These are phyloP conservation scores for Dunaliella sp. DNA, from an alignment of 139 green algal species.

Conservation along the genomic window DNA sequence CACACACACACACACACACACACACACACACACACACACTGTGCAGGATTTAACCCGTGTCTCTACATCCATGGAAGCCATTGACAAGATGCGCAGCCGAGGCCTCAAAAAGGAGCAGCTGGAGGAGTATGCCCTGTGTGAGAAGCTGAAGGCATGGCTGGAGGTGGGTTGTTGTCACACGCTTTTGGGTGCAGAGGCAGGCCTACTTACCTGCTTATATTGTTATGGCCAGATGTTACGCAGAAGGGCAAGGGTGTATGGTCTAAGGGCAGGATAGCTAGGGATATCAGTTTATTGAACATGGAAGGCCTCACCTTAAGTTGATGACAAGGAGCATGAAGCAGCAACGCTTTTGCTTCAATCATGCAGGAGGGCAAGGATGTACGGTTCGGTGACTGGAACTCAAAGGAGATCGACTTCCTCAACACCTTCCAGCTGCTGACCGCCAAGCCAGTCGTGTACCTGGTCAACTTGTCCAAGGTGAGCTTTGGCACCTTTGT, in stretches of 20 bases:
- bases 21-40: no score
- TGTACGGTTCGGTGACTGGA: constrained; percentile 85
- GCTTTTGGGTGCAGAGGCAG: no score
- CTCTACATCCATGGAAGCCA: constrained; percentile 39
- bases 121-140: constrained; percentile 57
- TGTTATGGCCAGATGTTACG: no score
- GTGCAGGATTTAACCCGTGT: constrained; percentile 52
- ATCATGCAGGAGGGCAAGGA: constrained; percentile 71
- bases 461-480: constrained; percentile 66
- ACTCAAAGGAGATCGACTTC: constrained; percentile 71
- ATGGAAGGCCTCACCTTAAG: no score
- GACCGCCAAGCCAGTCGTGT: constrained; percentile 92
- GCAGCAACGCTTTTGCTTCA: not conserved
- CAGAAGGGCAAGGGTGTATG: constrained; percentile 21
- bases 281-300: no score
- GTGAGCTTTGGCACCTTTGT: not conserved
- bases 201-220: no score
- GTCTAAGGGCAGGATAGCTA: no score
- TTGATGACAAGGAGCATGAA: not conserved
- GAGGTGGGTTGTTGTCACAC: constrained; percentile 55
- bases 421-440: constrained; percentile 74
- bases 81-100: constrained; percentile 54
- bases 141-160: constrained; percentile 8
- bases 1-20: no score
- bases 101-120: constrained; percentile 83